Percentiles rank a stretch among this genome's conserved stretches.
These are phyloP conservation scores for Peronospora tabacina DNA, from an alignment of 352 stramenopile genomes.

Conservation along the genomic window DNA sequence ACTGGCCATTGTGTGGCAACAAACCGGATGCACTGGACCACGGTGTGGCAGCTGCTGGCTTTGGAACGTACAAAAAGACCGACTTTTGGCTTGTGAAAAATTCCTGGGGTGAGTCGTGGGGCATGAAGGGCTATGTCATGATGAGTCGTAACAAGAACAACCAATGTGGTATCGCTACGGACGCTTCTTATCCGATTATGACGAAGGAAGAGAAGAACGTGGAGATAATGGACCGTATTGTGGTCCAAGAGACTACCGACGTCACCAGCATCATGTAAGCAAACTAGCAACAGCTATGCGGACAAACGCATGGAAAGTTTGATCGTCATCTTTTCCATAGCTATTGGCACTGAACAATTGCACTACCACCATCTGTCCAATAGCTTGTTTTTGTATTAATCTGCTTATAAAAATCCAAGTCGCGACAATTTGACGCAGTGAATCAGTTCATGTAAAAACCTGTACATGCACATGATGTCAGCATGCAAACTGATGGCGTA, in stretches of 20 bases:
- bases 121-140: conserved; percentile 87
- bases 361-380: too few species aligned
- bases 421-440: too few species aligned
- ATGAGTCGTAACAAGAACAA: conserved; percentile 83
- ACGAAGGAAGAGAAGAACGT: conserved; percentile 14
- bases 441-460: too few species aligned
- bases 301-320: neutral
- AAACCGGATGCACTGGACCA: conserved; percentile 93
- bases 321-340: too few species aligned
- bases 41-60: conserved; percentile 90
- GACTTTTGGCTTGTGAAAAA: conserved; percentile 94
- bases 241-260: conserved; percentile 21
- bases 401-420: too few species aligned
- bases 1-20: conserved; percentile 35
- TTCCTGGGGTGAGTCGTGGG: conserved; percentile 86
- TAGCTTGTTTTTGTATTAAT: too few species aligned
- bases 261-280: conserved; percentile 25
- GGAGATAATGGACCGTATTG: neutral
- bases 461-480: too few species aligned
- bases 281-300: neutral
- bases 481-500: too few species aligned
- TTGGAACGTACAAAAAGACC: conserved; percentile 75
- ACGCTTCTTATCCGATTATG: conserved; percentile 60
- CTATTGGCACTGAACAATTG: too few species aligned
- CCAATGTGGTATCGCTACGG: conserved; percentile 91